Base-by-base conservation (phyloP, 371 early-diverging fungal genomes). In the Rhizopus sp. region DNA sequence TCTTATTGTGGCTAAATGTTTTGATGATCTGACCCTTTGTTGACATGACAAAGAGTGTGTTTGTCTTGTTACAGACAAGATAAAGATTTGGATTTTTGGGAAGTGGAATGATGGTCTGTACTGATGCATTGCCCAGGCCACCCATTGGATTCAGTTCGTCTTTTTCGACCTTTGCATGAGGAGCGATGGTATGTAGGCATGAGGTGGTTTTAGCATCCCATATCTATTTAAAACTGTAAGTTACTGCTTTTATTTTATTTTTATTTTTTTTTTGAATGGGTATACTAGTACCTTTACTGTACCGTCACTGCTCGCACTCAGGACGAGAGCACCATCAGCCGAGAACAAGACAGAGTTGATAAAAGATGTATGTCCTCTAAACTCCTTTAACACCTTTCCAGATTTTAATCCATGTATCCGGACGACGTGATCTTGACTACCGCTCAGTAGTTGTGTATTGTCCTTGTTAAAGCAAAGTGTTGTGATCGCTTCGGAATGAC, bases 251-350 rank as follows among this genome's bases (percentile, higher is more conserved):
- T 42, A 9, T n/a, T 9, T 42, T 48, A 4, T 32, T n/a, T n/a
- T n/a, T n/a, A n/a, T n/a, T n/a, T 13, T 37, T 6, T 37, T 37
- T 37, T 7, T 37, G 13, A 37, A 37, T 37, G 13, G 38, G 6
- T 6, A 37, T 37, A 13, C 0, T 38, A 66, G 53, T 77, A 92
- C 90, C 80, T 87, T 93, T 45, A 93, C 78, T 0, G 90, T 87
- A 4, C 96, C 97, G 64, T 97, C 98, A 56, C 89, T 89, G 40
- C 91, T 90, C 0, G 82, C 92, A 62, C 88, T 91, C 13, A 94
- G 57, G 0, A 97, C 74, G 3, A 78, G 67, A 1, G 79, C 59
- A 61, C 84, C 84, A 59, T 93, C 92, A 8, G 69, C 46, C 10
- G 85, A 86, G 57, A 86, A 97, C 3, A 83, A 50, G 2, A 85